Base-by-base conservation (phyloP, 345 rosid species). In the Populus deltoides region DNA sequence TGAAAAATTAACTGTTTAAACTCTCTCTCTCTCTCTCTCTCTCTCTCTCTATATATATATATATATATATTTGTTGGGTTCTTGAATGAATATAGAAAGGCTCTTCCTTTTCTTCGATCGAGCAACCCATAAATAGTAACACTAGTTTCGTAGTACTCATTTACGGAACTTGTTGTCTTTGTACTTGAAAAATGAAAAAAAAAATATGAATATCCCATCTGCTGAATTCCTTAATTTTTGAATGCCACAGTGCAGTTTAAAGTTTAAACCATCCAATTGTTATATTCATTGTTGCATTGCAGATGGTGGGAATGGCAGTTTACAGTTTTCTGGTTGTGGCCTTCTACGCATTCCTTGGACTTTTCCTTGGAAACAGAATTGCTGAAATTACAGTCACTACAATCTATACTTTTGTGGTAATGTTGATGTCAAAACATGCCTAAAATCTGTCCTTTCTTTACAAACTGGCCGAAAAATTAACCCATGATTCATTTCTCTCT, bases 271-370 rank as follows among this genome's bases (percentile, higher is more conserved):
- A n/a, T 66, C 57, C 18, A 33, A 9, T 10, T 47, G 12, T 16
- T 53, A 11, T 24, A 1, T 36, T 35, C 67, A 12, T 31, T 78
- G 49, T 63, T 80, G 47, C 22, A 8, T 71, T 88, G 85, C 90
- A 93, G 98, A 83, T 91, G 59, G 94, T 92, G 29, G 99, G 99
- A 76, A 89, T 89, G 89, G 93, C 86, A 29, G 80, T 96, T 20
- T 96, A 86, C 83, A 82, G 90, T 83, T 86, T 91, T 80, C 89
- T 93, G 49, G 90, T 86, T 5, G 88, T 88, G 73, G 74, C 89
- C 39, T 96, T 93, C 79, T 96, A 93, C 78, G 82, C 92, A 20
- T 92, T 96, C 85, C 86, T 93, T 25, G 98, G 98, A 43, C 85
- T 96, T 66, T 89, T 89, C 70, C 90, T 88, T 3, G 99, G 99